Base-by-base conservation (phyloP, 495 filamentous ascomycete genomes). In the Hypomontagnella submonticulosa region DNA sequence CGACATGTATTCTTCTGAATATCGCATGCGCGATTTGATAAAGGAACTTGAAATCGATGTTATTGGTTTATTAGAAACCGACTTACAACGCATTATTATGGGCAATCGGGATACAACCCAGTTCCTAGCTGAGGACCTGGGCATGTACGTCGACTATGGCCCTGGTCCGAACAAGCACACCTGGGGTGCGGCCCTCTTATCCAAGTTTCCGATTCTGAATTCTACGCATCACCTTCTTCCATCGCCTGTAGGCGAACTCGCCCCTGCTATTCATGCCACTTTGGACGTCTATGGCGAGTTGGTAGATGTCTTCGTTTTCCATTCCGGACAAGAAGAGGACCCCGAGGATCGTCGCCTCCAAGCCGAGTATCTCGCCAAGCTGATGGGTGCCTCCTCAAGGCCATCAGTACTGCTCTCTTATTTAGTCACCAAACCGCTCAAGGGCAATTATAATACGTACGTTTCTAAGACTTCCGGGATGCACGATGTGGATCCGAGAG, bases 91-190 rank as follows among this genome's bases (percentile, higher is more conserved):
- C 63, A 95, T 99, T 77, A 98, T 99, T 81, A 99, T 99, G 96
- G 96, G 96, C 53, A 99, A 97, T 78, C 91, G 94, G 69, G 96
- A 99, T 75, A 89, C 91, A 47, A 97, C 96, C 11, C 95, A 98
- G 75, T 93, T 91, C 76, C 84, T 99, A 33, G 93, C 96, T 20
- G 95, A 97, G 71, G 93, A 98, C 47, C 81, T 99, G 23, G 96
- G 93, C 51, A 98, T 98, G 93, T 99, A 97, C 73, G 92, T 92
- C 16, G 96, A 99, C 77, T 97, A 93, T 70, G 96, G 96, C 32
- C 96, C 96, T 33, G 95, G 96, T 4, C 96, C 96, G 9, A 95
- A 99, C 84, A 98, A 98, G 79, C 96, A 99, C 80, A 99, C 96
- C 0, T 99, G 96, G 96, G 96, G 96, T 52, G 83, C 88, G 5